Conservation (phyloP, 2,329 filamentous ascomycete genomes). For the Xylariaceae sp. region DNA sequence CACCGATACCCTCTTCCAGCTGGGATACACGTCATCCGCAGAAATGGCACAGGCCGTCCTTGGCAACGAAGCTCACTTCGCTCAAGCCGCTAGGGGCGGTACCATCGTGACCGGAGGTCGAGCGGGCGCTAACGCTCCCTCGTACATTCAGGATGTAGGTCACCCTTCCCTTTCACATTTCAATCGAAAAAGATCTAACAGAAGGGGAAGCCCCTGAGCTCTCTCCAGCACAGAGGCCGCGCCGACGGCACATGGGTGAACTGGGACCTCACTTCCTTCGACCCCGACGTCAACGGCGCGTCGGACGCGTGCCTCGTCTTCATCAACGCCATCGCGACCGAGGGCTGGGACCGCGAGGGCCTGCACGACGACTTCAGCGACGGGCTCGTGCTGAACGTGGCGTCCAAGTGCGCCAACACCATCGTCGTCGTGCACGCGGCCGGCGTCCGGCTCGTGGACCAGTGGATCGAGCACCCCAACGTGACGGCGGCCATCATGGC, state of each 20-base stretch:
- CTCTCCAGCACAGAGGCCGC: slow-evolving; percentile 49
- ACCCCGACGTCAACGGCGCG: slow-evolving; percentile 41
- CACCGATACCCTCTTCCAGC: slow-evolving; percentile 38
- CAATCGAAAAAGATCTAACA: slow-evolving; percentile 7
- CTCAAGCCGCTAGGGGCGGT: slow-evolving; percentile 45
- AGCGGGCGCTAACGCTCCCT: slow-evolving; percentile 44
- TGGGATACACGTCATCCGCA: slow-evolving; percentile 42
- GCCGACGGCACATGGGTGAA: slow-evolving; percentile 52
- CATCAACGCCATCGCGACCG: slow-evolving; percentile 67
- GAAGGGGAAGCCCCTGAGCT: slow-evolving; percentile 44
- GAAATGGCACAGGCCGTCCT: slow-evolving; percentile 42
- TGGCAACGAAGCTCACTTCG: slow-evolving; percentile 39
- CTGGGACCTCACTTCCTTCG: slow-evolving; percentile 46
- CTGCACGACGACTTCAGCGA: slow-evolving; percentile 67
- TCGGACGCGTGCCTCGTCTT: slow-evolving; percentile 61
- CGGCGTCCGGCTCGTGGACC: slow-evolving; percentile 55
- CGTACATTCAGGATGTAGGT: slow-evolving; percentile 44
- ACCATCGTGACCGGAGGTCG: slow-evolving; percentile 49
- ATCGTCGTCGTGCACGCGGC: slow-evolving; percentile 60
- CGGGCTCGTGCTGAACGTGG: slow-evolving; percentile 52
- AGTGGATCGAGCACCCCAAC: slow-evolving; percentile 60
- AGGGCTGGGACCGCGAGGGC: slow-evolving; percentile 63
- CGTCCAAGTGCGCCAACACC: slow-evolving; percentile 55
- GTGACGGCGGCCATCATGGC: slow-evolving; percentile 59
- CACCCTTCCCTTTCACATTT: slow-evolving; percentile 19